Evolutionary conservation across 345 rosid species (phyloP).

Genomic region (Cochlearia excelsa): DNA sequence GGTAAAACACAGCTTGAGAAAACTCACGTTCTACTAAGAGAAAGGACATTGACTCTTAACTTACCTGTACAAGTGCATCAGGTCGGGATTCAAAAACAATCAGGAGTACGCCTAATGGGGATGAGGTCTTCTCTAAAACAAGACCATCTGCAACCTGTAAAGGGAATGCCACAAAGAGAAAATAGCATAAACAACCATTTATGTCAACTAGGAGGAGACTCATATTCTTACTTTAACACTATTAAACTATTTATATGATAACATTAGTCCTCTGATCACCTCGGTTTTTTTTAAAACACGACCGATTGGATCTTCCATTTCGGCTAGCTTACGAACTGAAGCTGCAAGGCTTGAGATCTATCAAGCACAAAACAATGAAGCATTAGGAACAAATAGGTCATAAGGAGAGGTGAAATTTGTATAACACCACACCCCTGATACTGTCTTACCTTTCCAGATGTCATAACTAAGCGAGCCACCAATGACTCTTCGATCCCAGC

Average conservation of each 20-base stretch:
- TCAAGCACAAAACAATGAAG: conserved; percentile 12
- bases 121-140: conserved; percentile 85
- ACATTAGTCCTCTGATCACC: conserved; percentile 46
- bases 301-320: conserved; percentile 96
- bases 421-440: not conserved
- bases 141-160: conserved; percentile 94
- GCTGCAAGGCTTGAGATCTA: conserved; percentile 79
- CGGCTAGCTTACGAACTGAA: conserved; percentile 78
- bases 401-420: conserved; percentile 9
- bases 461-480: conserved; percentile 73
- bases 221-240: not conserved
- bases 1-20: conserved; percentile 17
- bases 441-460: conserved; percentile 67
- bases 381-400: conserved; percentile 13
- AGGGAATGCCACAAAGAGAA: conserved; percentile 20
- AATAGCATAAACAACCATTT: conserved; percentile 19
- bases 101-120: conserved; percentile 93
- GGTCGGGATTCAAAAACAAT: conserved; percentile 97
- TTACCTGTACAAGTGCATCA: conserved; percentile 95
- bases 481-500: conserved; percentile 72
- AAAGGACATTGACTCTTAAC: conserved; percentile 7
- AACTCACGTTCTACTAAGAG: not conserved
- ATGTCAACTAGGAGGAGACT: not conserved
- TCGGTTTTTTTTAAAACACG: conserved; percentile 75
- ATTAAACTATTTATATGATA: conserved; percentile 15